Evolutionary conservation across 2,329 filamentous ascomycete species (phyloP), one percentile per base, ranked within the genome.

Genomic region (Aspergillus transmontanensis): DNA sequence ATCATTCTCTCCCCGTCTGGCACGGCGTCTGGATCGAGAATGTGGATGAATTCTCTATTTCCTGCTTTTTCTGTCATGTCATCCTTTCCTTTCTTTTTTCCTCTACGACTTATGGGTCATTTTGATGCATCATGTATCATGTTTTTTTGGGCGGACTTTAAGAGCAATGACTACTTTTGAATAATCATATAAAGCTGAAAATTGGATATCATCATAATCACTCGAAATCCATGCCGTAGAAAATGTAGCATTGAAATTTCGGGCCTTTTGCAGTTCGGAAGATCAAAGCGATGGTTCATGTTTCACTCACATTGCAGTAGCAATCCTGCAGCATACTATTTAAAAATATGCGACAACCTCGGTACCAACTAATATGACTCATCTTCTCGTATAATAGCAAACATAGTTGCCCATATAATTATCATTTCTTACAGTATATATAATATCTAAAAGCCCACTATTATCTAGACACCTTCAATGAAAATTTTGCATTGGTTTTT

Each of bases 121-220:
- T 39, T 58, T 63, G 55, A 68, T 73, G 66, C 69, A 58, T 72
- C 61, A 74, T 68, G 68, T 66, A 66, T 67, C 66, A 75, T 70
- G 69, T 70, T 69, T 66, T 39, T 69, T 66, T 39, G 51, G 23
- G 32, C 34, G 43, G 51, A 39, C 34, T 48, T 28, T 36, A 39
- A 60, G 58, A 60, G 50, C 30, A 60, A 56, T 48, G 26, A 60
- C 39, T 36, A 54, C 34, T 32, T 32, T 34, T 16, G n/a, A 45
- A 19, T 26, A 43, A 53, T 57, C 43, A 57, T 34, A 46, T 16
- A 30, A 54, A 23, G 32, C 41, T 21, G 10, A 62, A 46, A 21
- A 23, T 16, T 6, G 9, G 6, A 11, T 21, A 16, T 39, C 14
- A 41, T 9, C 9, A 21, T 53, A 23, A 48, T 28, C 23, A 26